Evolutionary conservation across 345 rosid genomes (phyloP), one percentile per base, ranked within the genome.

Genomic region (Turnera subulata): DNA sequence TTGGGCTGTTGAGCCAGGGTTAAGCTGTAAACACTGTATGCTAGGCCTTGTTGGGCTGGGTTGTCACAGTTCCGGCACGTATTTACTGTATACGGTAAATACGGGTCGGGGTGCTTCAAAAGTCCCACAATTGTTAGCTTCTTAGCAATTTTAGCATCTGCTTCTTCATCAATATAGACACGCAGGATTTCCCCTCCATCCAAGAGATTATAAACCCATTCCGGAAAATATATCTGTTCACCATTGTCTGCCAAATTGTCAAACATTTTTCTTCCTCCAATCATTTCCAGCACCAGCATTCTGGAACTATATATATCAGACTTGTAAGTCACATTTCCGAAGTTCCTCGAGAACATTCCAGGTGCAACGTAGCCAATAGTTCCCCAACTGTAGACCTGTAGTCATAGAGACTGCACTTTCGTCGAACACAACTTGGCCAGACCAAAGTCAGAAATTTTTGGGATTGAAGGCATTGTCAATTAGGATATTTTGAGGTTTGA

Each of bases 141-240:
- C 13, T 13, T 47, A 0, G 17, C 46, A 19, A 48, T 59, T 59
- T 23, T 18, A 44, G 62, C 39, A 29, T 58, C 52, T 1, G 39
- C 43, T 58, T 45, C 51, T 57, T 57, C 51, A 1, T 22, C 51
- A 11, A 46, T 46, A n/a, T 37, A 42, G 18, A 58, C 8, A 33
- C 29, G 15, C 19, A 46, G 5, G 17, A 44, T 43, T 14, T 58
- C 52, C 4, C 51, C 62, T 45, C 37, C 25, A 22, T 56, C 50
- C 35, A 56, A 56, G 26, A 23, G 61, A 44, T 56, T 14, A 17
- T 46, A 46, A n/a, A 58, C 46, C 52, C 52, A n/a, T n/a, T n/a
- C n/a, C n/a, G n/a, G n/a, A n/a, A n/a, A n/a, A n/a, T n/a, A n/a
- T n/a, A n/a, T n/a, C 19, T 35, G 46, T 1, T 14, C 29, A n/a